Conservation (phyloP, 2,329 filamentous ascomycete species). For the Pyrenochaeta sp. region DNA sequence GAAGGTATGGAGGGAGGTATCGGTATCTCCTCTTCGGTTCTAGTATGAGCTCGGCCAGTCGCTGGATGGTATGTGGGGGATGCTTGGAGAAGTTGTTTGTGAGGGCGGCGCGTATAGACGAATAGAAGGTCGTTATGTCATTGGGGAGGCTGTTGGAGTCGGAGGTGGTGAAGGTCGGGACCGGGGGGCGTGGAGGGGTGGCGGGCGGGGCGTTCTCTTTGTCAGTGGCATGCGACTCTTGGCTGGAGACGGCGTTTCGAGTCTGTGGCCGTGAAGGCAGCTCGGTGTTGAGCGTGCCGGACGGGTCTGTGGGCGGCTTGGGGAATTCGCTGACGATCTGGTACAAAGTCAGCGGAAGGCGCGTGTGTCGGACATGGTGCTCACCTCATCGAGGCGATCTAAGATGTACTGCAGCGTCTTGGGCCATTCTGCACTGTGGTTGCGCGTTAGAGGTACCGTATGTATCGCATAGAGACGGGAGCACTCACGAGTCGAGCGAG, state of each 20-base stretch:
- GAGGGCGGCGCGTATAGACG: slow-evolving; percentile 60
- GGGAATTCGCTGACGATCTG: slow-evolving; percentile 83
- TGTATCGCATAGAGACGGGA: slow-evolving; percentile 8
- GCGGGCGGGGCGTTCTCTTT: slow-evolving; percentile 72
- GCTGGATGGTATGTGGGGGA: slow-evolving; percentile 92
- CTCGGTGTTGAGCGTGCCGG: slow-evolving; percentile 48
- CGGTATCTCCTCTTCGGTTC: slow-evolving; percentile 80
- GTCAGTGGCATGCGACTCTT: slow-evolving; percentile 64
- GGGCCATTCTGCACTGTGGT: slow-evolving; percentile 71
- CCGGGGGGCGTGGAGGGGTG: slow-evolving; percentile 50
- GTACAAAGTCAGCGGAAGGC: slow-evolving; percentile 7
- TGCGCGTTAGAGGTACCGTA: slow-evolving; percentile 36
- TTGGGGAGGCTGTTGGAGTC: slow-evolving; percentile 35
- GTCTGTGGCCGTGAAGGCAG: slow-evolving; percentile 24
- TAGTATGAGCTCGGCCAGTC: slow-evolving; percentile 85
- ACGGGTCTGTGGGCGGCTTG: slow-evolving; percentile 60
- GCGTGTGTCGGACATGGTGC: slow-evolving; percentile 6
- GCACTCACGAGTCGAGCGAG: slow-evolving; percentile 64
- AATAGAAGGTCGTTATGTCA: slow-evolving; percentile 42
- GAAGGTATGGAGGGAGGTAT: slow-evolving; percentile 82
- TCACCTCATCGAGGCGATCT: slow-evolving; percentile 71
- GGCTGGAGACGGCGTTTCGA: slow-evolving; percentile 35
- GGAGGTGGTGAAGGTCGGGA: slow-evolving; percentile 52
- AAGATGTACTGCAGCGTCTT: slow-evolving; percentile 70
- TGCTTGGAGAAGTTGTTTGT: slow-evolving; percentile 71